These are phyloP conservation scores for Trifolium repens DNA, from an alignment of 306 rosid genomes.

Conservation along the genomic window DNA sequence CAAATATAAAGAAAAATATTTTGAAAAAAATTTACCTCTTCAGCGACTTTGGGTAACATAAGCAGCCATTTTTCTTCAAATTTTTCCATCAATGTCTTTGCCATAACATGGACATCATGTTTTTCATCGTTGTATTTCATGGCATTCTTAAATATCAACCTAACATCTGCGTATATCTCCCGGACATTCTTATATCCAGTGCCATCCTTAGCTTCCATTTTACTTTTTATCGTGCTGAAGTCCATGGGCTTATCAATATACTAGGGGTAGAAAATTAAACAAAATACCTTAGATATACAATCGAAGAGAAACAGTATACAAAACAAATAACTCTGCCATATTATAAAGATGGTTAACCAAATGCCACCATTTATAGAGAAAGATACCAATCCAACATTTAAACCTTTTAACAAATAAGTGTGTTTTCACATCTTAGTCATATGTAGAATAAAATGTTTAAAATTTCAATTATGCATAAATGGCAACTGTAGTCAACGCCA, in stretches of 20 bases:
- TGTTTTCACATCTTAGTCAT: conserved; percentile 4
- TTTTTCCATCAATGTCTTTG: conserved; percentile 73
- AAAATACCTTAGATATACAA: conserved; percentile 19
- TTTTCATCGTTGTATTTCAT: conserved; percentile 79
- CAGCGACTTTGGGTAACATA: conserved; percentile 74
- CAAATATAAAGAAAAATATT: conserved; percentile 5
- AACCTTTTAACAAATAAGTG: conserved; percentile 1
- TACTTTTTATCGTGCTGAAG: conserved; percentile 71
- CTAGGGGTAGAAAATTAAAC: conserved; percentile 49
- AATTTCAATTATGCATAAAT: conserved; percentile 13
- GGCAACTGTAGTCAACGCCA: not conserved
- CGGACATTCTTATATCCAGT: conserved; percentile 74
- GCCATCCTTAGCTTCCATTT: conserved; percentile 86
- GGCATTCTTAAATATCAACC: conserved; percentile 80
- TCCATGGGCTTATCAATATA: conserved; percentile 92
- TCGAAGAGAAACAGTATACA: conserved; percentile 4
- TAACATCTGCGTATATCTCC: conserved; percentile 73
- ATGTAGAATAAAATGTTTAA: conserved; percentile 12
- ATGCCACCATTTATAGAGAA: conserved; percentile 15
- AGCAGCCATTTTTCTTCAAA: conserved; percentile 85
- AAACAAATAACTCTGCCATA: conserved; percentile 8
- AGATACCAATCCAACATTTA: conserved; percentile 22
- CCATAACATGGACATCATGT: conserved; percentile 76
- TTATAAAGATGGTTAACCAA: conserved; percentile 9
- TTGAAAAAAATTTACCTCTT: conserved; percentile 62